These are phyloP conservation scores for Pythium scleroteichum DNA, from an alignment of 352 stramenopile species.

Conservation along the genomic window DNA sequence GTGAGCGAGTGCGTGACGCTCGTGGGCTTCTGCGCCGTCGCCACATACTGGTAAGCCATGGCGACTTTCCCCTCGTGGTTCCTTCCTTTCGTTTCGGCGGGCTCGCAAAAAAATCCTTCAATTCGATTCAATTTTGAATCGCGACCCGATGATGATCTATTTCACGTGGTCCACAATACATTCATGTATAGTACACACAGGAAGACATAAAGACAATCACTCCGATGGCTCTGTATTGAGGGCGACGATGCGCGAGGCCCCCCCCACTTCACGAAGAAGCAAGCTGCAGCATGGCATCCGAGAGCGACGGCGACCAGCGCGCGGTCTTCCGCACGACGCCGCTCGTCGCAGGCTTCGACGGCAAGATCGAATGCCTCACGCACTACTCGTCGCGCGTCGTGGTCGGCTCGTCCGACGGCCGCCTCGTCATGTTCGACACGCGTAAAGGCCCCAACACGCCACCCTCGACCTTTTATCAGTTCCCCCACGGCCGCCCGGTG, in stretches of 20 bases:
- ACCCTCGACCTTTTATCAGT: constrained; percentile 60
- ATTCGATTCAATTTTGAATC: constrained; percentile 32
- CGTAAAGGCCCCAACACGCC: constrained; percentile 69
- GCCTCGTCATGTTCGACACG: constrained; percentile 87
- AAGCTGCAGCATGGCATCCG: constrained; percentile 25
- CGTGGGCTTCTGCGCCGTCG: constrained; percentile 92
- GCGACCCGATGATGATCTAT: not conserved
- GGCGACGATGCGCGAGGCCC: constrained; percentile 4
- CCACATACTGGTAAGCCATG: constrained; percentile 92
- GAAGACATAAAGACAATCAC: not conserved
- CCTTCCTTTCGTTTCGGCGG: constrained; percentile 22
- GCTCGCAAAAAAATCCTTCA: constrained; percentile 8
- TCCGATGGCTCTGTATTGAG: constrained; percentile 10
- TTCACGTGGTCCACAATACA: constrained; percentile 5
- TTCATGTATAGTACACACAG: too few relatives aligned
- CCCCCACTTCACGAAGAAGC: not conserved
- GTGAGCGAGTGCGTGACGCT: constrained; percentile 92
- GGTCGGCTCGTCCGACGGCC: constrained; percentile 74
- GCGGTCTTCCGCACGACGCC: constrained; percentile 78
- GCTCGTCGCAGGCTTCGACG: constrained; percentile 73
- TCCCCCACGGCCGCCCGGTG: constrained; percentile 69
- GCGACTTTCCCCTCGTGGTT: not conserved
- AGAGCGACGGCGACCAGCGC: constrained; percentile 39
- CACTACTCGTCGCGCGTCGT: constrained; percentile 89
- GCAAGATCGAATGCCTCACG: constrained; percentile 81